These are phyloP conservation scores for Chrysanthemum seticuspe DNA, from an alignment of 129 eudicot species.

Conservation along the genomic window DNA sequence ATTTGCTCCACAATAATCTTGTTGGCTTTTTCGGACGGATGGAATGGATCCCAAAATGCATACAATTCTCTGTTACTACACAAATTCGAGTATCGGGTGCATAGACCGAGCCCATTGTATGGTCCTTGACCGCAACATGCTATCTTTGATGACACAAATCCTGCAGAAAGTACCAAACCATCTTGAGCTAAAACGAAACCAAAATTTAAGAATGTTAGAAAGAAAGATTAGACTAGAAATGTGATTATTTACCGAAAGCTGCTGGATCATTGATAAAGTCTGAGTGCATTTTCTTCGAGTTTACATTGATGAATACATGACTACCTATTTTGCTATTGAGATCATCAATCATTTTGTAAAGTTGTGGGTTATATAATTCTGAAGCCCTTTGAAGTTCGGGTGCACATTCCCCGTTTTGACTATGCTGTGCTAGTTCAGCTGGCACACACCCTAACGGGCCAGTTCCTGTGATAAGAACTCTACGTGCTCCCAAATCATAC, in stretches of 20 bases:
- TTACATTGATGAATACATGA: constrained; percentile 35
- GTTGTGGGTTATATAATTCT: constrained; percentile 66
- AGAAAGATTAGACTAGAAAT: neutral
- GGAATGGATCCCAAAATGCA: constrained; percentile 50
- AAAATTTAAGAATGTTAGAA: neutral
- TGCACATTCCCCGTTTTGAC: constrained; percentile 70
- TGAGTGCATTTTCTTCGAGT: constrained; percentile 36
- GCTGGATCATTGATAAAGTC: constrained; percentile 32
- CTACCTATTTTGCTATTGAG: constrained; percentile 60
- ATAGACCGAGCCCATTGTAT: constrained; percentile 47
- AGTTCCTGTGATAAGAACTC: constrained; percentile 77
- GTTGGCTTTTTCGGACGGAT: constrained; percentile 48
- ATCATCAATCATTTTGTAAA: constrained; percentile 43
- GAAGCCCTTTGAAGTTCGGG: constrained; percentile 64
- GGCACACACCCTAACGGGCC: constrained; percentile 95
- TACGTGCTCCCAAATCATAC: constrained; percentile 68
- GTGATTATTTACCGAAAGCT: constrained; percentile 29
- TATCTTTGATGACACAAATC: constrained; percentile 43
- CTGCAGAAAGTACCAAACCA: constrained; percentile 25
- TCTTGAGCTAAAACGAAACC: constrained; percentile 14
- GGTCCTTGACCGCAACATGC: constrained; percentile 53
- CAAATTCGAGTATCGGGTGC: constrained; percentile 43
- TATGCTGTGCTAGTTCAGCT: constrained; percentile 71
- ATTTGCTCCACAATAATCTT: constrained; percentile 42
- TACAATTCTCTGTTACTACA: constrained; percentile 39